phyloP scores from a whole-genome alignment of 352 stramenopile species.

The Elongisporangium prolatum region DNA sequence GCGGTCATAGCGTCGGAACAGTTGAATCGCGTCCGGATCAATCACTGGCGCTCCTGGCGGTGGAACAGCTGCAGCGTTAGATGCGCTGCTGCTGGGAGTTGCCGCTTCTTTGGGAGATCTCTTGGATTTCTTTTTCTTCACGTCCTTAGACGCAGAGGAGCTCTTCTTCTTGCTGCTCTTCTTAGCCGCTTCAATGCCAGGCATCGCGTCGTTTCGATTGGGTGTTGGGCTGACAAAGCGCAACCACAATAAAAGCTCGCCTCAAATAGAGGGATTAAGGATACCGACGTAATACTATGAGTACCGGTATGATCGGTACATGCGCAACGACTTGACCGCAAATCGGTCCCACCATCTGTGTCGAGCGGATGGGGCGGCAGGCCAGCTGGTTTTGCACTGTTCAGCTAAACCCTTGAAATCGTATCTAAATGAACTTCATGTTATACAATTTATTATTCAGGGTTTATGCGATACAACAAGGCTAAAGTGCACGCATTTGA shows the following conservation, averaged over 20 bases:
- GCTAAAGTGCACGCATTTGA: neutral
- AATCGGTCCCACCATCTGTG: neutral
- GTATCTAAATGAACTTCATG: neutral
- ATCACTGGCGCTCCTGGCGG: constrained; percentile 4
- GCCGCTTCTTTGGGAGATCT: constrained; percentile 5
- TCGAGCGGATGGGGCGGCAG: neutral
- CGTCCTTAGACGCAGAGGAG: constrained; percentile 23
- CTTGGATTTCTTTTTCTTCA: constrained; percentile 23
- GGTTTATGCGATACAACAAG: neutral
- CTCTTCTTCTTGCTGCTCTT: constrained; percentile 19
- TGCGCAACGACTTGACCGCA: neutral
- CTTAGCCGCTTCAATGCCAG: constrained; percentile 4
- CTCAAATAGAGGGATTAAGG: neutral
- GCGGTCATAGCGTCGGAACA: constrained; percentile 77
- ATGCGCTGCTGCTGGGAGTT: neutral
- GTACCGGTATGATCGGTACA: neutral
- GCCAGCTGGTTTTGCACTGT: neutral
- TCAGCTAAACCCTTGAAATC: neutral
- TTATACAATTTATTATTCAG: neutral
- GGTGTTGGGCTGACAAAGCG: constrained; percentile 11
- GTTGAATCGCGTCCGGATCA: constrained; percentile 68
- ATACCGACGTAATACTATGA: neutral
- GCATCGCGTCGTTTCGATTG: constrained; percentile 17
- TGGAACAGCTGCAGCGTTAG: neutral
- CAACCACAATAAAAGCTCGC: neutral